Base-by-base conservation (phyloP, 768 basidiomycete genomes). In the Vishniacozyma victoriae region DNA sequence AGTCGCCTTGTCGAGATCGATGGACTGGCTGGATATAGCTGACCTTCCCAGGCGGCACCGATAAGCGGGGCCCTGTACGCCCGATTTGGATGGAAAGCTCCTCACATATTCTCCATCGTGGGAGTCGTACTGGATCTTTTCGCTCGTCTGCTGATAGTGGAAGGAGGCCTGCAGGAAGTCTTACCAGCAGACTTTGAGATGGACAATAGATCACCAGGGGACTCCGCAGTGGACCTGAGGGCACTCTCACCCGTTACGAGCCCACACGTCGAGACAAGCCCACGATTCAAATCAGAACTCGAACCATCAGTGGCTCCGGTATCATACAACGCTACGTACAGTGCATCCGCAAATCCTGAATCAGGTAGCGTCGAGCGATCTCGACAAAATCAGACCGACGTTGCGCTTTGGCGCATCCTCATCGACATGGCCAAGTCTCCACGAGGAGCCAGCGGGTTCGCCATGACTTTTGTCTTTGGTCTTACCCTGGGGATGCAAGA, bases 71-170 rank as follows among this genome's bases (percentile, higher is more conserved):
- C 61, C 0, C 31, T 69, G 27, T 69, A 69, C 37, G 46, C 46
- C 13, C 18, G 26, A 5, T 35, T 69, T 13, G 67, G 67, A 25
- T 69, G 67, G 67, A 40, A 69, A 26, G 56, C 64, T 2, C 67
- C 67, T 3, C 64, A 62, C 48, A 57, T 69, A 22, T 67, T 69
- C 41, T 52, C 49, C 42, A 67, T 69, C 41, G 51, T 57, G 44
- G 38, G 59, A 36, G 52, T 45, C n/a, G 52, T 43, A 1, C 33
- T 61, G 23, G 67, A 69, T 45, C 50, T 64, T 16, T 29, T 67
- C 23, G 50, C 50, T 4, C 60, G 67, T 3, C 37, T 69, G 4
- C 46, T 66, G 18, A 55, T 69, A n/a, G n/a, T n/a, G n/a, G n/a
- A n/a, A n/a, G n/a, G n/a, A n/a, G n/a, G n/a, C n/a, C n/a, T n/a